Evolutionary conservation across 2,329 filamentous ascomycete species (phyloP), one percentile per base, ranked within the genome.

Genomic region (Aspergillus aculeatus): DNA sequence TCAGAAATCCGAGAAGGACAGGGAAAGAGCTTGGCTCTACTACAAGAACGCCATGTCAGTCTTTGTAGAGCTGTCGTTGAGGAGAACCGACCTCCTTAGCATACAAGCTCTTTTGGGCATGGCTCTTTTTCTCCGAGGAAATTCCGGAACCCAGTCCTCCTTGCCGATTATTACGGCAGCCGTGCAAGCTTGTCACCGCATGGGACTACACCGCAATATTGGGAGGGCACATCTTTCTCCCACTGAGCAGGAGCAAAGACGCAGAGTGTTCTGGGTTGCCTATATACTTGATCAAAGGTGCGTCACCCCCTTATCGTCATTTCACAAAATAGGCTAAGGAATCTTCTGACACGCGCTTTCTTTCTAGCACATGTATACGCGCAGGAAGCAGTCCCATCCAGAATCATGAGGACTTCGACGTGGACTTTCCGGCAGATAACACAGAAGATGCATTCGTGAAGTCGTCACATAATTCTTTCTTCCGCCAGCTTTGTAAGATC

Each of bases 41-140:
- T 83, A 97, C 68, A 97, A 98, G 80, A 98, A 98, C 71, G 92
- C 94, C 38, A 89, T 97, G 83, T 92, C 90, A 11, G 91, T 96
- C 31, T 91, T 96, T 71, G 86, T 92, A 0, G 94, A 98, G 75
- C 79, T 98, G 61, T 91, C 91, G 1, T 90, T 98, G 85, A 90
- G 92, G 51, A 96, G 96, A 70, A 96, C 92, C 5, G 94, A 98
- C 75, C 81, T 98, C 16, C 80, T 97, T 31, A 96, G 92, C 68
- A 91, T 98, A 3, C 94, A 98, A 75, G 94, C 92, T 24, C 81
- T 98, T 51, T 81, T 98, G 14, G 93, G 92, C 58, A 96, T 98
- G 89, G 88, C 91, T 0, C 80, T 97, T 21, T 98, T 97, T 77
- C 85, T 98, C 78, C 90, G 96, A 71, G 94, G 94, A 56, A 97